phyloP scores from a whole-genome alignment of 371 early-diverging fungal genomes.

The Sporodiniella umbellata region DNA sequence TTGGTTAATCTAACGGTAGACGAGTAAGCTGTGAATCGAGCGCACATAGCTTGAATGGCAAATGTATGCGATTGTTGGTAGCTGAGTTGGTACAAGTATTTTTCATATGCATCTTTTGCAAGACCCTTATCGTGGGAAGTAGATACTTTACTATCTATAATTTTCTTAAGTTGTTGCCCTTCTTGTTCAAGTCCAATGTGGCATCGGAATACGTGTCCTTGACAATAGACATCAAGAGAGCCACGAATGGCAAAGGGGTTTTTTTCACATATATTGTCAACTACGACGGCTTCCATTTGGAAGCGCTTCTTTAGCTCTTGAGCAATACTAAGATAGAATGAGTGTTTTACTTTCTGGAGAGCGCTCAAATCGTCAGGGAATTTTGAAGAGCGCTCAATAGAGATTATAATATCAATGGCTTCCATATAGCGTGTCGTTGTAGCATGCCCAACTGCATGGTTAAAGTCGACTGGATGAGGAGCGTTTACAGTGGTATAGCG shows the following conservation, averaged over 20 bases:
- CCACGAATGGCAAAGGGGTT: slow-evolving; percentile 51
- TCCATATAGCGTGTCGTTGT: slow-evolving; percentile 63
- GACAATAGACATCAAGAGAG: slow-evolving; percentile 66
- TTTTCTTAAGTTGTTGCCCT: slow-evolving; percentile 52
- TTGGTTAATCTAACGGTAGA: slow-evolving; percentile 77
- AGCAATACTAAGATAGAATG: slow-evolving; percentile 75
- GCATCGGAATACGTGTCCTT: slow-evolving; percentile 75
- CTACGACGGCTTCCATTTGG: slow-evolving; percentile 33
- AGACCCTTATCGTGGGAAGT: slow-evolving; percentile 38
- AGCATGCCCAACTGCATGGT: slow-evolving; percentile 36
- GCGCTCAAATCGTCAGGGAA: slow-evolving; percentile 92
- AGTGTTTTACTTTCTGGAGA: slow-evolving; percentile 87
- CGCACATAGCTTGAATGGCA: slow-evolving; percentile 68
- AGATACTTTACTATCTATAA: slow-evolving; percentile 47
- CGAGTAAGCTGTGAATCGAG: slow-evolving; percentile 64
- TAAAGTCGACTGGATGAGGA: slow-evolving; percentile 71
- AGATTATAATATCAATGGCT: slow-evolving; percentile 76
- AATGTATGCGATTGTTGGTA: slow-evolving; percentile 64
- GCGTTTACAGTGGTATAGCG: slow-evolving; percentile 75
- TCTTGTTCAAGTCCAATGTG: slow-evolving; percentile 74
- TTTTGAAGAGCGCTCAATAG: slow-evolving; percentile 77
- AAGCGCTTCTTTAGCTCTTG: slow-evolving; percentile 43
- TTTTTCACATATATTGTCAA: slow-evolving; percentile 41
- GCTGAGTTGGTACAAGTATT: slow-evolving; percentile 48
- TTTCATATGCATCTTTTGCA: slow-evolving; percentile 47